phyloP scores from a whole-genome alignment of 345 rosid species.

The Heritiera fomes region DNA sequence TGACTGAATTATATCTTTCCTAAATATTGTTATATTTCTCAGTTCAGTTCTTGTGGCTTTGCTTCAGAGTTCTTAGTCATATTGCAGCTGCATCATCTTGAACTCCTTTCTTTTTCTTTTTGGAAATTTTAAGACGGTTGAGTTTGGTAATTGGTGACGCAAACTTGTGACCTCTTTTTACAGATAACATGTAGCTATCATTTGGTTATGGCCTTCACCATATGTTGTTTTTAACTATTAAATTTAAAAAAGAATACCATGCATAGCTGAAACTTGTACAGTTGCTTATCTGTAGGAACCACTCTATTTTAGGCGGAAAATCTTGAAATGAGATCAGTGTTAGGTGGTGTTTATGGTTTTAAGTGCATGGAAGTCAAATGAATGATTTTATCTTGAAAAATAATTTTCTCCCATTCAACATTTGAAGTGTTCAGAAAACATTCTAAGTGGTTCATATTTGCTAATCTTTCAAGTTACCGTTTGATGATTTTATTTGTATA shows the following conservation, averaged over 20 bases:
- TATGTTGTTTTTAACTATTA: background rate
- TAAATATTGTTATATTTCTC: background rate
- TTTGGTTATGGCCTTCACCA: background rate
- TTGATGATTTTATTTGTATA: background rate
- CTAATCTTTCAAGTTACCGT: background rate
- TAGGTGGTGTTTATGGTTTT: background rate
- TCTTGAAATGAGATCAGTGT: background rate
- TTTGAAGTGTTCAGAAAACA: background rate
- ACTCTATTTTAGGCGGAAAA: background rate
- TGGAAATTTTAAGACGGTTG: background rate
- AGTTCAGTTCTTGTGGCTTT: background rate
- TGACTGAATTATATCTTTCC: background rate
- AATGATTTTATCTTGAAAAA: background rate
- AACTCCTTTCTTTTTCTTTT: background rate
- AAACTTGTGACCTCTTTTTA: background rate
- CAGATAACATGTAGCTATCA: conserved; percentile 7
- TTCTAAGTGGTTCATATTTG: background rate
- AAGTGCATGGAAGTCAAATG: background rate
- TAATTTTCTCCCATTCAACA: background rate
- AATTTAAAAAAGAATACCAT: background rate
- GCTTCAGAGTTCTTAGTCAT: background rate
- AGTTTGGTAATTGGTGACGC: background rate
- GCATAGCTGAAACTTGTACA: background rate
- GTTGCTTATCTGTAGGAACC: background rate
- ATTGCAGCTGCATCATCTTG: conserved; percentile 3